These are phyloP conservation scores for Aspergillus cristatus DNA, from an alignment of 495 filamentous ascomycete genomes.

Conservation along the genomic window DNA sequence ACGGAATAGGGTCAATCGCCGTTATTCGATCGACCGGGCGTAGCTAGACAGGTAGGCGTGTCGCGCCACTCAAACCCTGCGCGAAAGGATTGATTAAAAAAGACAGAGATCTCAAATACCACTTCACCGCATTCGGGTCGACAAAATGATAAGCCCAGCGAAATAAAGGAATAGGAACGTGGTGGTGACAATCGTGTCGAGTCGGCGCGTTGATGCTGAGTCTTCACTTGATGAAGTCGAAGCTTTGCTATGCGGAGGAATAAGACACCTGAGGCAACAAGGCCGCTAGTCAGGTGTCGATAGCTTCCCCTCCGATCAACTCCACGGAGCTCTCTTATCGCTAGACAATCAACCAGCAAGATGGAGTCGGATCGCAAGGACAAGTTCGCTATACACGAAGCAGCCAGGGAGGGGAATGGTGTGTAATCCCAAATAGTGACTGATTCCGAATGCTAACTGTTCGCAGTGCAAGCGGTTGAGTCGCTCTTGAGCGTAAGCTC, in stretches of 20 bases:
- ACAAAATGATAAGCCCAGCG: no score
- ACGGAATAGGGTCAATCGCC: no score
- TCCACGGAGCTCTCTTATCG: slow-evolving; percentile 15
- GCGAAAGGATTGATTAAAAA: no score
- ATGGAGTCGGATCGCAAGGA: slow-evolving; percentile 38
- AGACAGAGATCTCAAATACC: no score
- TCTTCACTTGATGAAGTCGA: background rate
- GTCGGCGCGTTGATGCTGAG: background rate
- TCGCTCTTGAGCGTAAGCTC: slow-evolving; percentile 61
- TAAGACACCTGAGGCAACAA: slow-evolving; percentile 17
- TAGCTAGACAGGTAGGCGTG: background rate
- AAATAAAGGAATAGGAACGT: background rate
- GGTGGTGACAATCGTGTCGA: background rate
- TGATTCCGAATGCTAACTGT: slow-evolving; percentile 2
- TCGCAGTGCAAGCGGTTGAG: slow-evolving; percentile 55
- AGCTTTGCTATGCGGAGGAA: slow-evolving; percentile 8
- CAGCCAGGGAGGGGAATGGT: slow-evolving; percentile 82
- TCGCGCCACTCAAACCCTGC: slow-evolving; percentile 11
- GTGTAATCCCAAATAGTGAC: slow-evolving; percentile 15
- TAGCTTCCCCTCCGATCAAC: slow-evolving; percentile 3
- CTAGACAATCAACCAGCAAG: slow-evolving; percentile 3
- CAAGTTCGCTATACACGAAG: slow-evolving; percentile 82
- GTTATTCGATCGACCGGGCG: background rate
- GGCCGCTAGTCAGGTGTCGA: slow-evolving; percentile 3
- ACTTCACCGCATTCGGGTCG: no score